A percentile compares a stretch with the other conserved stretches of the same genome.
Conservation (phyloP, 352 stramenopile species). For the Elongisporangium undulatum region DNA sequence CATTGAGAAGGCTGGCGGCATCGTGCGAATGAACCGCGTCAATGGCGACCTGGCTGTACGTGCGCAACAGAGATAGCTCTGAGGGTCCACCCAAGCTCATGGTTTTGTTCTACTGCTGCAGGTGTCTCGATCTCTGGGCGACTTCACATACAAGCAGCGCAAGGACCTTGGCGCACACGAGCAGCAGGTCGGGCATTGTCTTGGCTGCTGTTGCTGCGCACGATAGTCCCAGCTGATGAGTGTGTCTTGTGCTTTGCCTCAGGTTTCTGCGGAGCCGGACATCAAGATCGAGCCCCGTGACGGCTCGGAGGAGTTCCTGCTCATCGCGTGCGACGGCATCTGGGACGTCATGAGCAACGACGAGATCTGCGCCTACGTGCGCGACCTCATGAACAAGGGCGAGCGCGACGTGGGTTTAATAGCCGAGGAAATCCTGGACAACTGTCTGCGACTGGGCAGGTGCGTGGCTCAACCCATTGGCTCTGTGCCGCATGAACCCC, state of each 20-base stretch:
- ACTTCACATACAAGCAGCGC: slow-evolving; percentile 81
- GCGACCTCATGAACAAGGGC: slow-evolving; percentile 63
- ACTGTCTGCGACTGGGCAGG: slow-evolving; percentile 68
- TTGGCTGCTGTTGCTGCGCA: not conserved
- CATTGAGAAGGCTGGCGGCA: slow-evolving; percentile 68
- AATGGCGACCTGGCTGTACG: slow-evolving; percentile 77
- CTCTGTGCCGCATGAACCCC: slow-evolving; percentile 1
- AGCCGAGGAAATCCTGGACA: slow-evolving; percentile 77
- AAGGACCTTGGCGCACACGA: slow-evolving; percentile 45
- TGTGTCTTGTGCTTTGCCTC: not conserved
- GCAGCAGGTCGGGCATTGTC: slow-evolving; percentile 52
- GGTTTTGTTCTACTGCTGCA: slow-evolving; percentile 11
- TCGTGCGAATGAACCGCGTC: slow-evolving; percentile 73
- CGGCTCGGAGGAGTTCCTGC: slow-evolving; percentile 86
- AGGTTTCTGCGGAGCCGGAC: slow-evolving; percentile 84
- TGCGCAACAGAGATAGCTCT: slow-evolving; percentile 6
- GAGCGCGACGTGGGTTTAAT: slow-evolving; percentile 68
- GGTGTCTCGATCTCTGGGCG: slow-evolving; percentile 73
- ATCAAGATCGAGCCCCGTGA: slow-evolving; percentile 77
- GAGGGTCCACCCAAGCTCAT: slow-evolving; percentile 11
- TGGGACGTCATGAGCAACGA: slow-evolving; percentile 94
- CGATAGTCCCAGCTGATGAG: not conserved
- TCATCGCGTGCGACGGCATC: slow-evolving; percentile 92
- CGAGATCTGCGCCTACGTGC: slow-evolving; percentile 83
- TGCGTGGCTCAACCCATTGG: slow-evolving; percentile 11